A percentile compares a stretch with the other conserved stretches of the same genome.
Conservation (phyloP, 352 stramenopile species). For the Pythium phragmitis region DNA sequence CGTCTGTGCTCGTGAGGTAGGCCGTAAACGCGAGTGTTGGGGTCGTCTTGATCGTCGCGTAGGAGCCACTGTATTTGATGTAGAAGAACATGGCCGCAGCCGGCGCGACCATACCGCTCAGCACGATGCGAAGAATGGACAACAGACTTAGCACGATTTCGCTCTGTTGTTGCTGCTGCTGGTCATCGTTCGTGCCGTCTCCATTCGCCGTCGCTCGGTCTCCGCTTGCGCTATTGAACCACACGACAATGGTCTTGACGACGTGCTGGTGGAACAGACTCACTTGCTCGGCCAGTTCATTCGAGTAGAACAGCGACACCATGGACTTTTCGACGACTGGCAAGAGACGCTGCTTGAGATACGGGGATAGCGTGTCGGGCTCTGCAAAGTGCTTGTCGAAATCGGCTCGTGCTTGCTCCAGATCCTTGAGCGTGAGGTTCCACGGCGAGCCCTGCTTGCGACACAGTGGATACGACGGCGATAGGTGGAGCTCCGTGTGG, state of each 20-base stretch:
- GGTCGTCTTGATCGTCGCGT: conserved; percentile 50
- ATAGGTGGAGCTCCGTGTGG: conserved; percentile 77
- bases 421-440: conserved; percentile 60
- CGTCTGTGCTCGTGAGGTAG: conserved; percentile 65
- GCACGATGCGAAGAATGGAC: conserved; percentile 69
- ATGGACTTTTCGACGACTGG: conserved; percentile 78
- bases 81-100: conserved; percentile 84
- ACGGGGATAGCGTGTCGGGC: conserved; percentile 27
- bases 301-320: conserved; percentile 63
- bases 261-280: conserved; percentile 79
- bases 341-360: conserved; percentile 53
- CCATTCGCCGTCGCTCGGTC: neutral
- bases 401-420: conserved; percentile 59
- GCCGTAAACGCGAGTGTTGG: conserved; percentile 73
- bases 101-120: conserved; percentile 54
- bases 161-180: neutral
- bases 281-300: conserved; percentile 74
- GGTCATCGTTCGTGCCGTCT: neutral
- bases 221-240: conserved; percentile 29
- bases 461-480: conserved; percentile 74
- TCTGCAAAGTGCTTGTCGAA: conserved; percentile 77
- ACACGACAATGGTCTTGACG: conserved; percentile 73
- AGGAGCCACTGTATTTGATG: conserved; percentile 71
- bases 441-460: conserved; percentile 73
- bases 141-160: conserved; percentile 43